phyloP scores from a whole-genome alignment of 257 asterid genomes.

The Jacaranda mimosifolia region DNA sequence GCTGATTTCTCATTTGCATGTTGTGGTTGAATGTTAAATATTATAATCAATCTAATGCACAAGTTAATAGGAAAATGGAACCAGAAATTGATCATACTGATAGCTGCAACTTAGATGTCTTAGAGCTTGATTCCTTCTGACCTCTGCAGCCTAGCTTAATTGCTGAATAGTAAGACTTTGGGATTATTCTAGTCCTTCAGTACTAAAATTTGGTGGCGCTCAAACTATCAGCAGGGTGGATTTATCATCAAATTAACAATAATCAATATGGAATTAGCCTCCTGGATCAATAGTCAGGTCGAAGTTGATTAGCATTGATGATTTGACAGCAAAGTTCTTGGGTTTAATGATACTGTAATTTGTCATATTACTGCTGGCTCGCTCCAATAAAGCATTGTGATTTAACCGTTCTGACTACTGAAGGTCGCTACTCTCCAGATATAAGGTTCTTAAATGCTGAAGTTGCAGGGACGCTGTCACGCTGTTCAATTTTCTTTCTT shows the following conservation, averaged over 20 bases:
- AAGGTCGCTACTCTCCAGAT: background rate
- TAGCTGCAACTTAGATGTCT: background rate
- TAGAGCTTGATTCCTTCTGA: background rate
- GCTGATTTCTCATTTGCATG: background rate
- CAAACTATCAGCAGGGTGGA: background rate
- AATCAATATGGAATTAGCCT: background rate
- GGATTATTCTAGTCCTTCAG: background rate
- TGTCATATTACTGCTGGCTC: background rate
- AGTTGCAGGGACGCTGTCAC: background rate
- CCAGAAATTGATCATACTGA: background rate
- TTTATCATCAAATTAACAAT: background rate
- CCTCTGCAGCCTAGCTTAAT: background rate
- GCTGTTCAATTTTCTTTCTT: background rate
- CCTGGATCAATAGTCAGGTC: background rate
- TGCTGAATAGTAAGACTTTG: background rate
- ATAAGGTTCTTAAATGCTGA: background rate
- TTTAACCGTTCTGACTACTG: background rate
- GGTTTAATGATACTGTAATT: background rate
- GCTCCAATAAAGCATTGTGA: background rate
- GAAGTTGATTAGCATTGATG: background rate
- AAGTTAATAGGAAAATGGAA: background rate
- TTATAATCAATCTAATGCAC: background rate
- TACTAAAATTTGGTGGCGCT: background rate
- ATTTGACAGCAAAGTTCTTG: background rate
- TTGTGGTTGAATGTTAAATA: background rate